Evolutionary conservation across 169 alveolate species (phyloP).

Genomic region (Plasmodium gonderi): DNA sequence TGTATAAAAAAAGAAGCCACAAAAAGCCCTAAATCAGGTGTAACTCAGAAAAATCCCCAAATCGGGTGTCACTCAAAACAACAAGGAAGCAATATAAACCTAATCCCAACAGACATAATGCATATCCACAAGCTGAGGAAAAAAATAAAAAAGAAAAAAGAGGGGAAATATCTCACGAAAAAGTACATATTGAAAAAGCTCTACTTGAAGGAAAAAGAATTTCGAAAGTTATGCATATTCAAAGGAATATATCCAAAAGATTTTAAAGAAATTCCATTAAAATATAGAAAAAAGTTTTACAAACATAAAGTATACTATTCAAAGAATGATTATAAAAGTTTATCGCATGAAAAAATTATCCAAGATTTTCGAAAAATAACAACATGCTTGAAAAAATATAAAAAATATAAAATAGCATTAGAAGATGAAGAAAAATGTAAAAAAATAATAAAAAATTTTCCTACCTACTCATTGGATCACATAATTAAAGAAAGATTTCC

Average conservation of each 20-base stretch:
- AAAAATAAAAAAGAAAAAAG: constrained; percentile 88
- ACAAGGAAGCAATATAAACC: too few relatives aligned
- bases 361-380: constrained; percentile 90
- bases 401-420: constrained; percentile 92
- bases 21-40: too few relatives aligned
- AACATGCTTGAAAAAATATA: constrained; percentile 90
- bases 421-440: constrained; percentile 90
- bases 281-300: constrained; percentile 84
- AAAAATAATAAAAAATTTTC: constrained; percentile 87
- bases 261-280: constrained; percentile 93
- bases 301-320: constrained; percentile 86
- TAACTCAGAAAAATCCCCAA: too few relatives aligned
- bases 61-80: too few relatives aligned
- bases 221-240: constrained; percentile 97
- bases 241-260: constrained; percentile 99
- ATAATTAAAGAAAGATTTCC: constrained; percentile 98
- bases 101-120: not conserved
- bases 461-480: constrained; percentile 94
- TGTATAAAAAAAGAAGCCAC: too few relatives aligned
- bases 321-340: constrained; percentile 93
- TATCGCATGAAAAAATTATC: constrained; percentile 93
- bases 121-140: constrained; percentile 82
- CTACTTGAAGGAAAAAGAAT: constrained; percentile 92
- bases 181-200: constrained; percentile 92
- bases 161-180: constrained; percentile 94